Base-by-base conservation (phyloP, 208 protist genomes). In the Phytomonas sp. region DNA sequence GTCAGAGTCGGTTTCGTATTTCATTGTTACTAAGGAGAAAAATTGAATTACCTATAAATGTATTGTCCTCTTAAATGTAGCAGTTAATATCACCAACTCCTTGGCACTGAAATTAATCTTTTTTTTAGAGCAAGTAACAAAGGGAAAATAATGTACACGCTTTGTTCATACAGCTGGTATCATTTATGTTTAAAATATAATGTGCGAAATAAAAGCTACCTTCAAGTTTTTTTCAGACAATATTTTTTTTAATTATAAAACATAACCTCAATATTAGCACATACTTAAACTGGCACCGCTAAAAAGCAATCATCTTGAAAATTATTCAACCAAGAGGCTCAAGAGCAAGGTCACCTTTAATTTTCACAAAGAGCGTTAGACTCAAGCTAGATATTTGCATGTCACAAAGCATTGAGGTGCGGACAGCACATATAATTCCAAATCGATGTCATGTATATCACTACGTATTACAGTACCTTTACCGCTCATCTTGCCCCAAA, bases 1-100 rank as follows among this genome's bases (percentile, higher is more conserved):
- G 32, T 66, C 66, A 62, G 83, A 45, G 56, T 86, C 81, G 74
- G 79, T n/a, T 63, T 84, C 70, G 69, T 82, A 75, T 40, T 83
- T 70, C 75, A 83, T 79, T 30, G 34, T 37, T 8, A 33, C 23
- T 31, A 40, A 52, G 29, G 29, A 32, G 60, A 40, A 69, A 36
- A 31, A 66, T 62, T 34, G 7, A 31, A 26, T 37, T 40, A 62
- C 32, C 29, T 71, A 23, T 40, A 33, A 30, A 52, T 66, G 31
- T 63, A 33, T 63, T 29, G 32, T 29, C 2, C 36, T 66, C 29
- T 72, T 56, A 31, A 11, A 37, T 61, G 49, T 3, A 0, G 11
- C 14, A 26, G 33, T n/a, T 36, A 37, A 60, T 71, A 71, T 63
- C 19, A 19, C 23, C 23, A 56, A 56, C 45, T 56, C 45, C 45